Conservation (phyloP, 805 yeast genomes). For the Barnettozyma sp. region DNA sequence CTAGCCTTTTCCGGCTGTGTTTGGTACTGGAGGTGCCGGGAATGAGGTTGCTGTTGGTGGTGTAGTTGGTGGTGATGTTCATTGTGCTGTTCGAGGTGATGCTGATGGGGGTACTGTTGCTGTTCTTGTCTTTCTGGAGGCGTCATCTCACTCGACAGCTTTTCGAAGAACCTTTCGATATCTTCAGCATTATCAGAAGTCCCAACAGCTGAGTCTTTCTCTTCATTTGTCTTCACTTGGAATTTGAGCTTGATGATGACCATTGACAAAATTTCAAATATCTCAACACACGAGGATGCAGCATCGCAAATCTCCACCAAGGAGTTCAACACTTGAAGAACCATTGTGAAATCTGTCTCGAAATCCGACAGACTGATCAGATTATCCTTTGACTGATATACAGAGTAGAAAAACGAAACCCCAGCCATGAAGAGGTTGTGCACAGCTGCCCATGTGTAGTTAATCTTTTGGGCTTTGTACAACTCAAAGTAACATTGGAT, state of each 20-base stretch:
- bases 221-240: no score
- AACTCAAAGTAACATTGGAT: constrained; percentile 57
- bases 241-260: constrained; percentile 60
- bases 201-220: constrained; percentile 10
- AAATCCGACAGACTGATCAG: constrained; percentile 40
- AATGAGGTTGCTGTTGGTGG: no score
- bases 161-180: constrained; percentile 23
- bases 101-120: no score
- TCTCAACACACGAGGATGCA: constrained; percentile 62
- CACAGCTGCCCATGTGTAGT: constrained; percentile 91
- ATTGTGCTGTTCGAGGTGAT: no score
- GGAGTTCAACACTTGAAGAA: constrained; percentile 52
- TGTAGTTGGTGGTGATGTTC: no score
- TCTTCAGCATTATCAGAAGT: constrained; percentile 14
- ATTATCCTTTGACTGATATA: constrained; percentile 60
- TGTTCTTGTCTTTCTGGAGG: no score
- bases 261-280: constrained; percentile 63
- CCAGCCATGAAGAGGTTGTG: constrained; percentile 88
- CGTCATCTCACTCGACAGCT: constrained; percentile 16
- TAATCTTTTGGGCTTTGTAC: constrained; percentile 49
- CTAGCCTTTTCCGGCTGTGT: neutral
- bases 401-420: constrained; percentile 69
- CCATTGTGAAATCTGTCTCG: constrained; percentile 41
- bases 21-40: no score
- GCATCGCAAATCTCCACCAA: constrained; percentile 71